Evolutionary conservation across 345 rosid genomes (phyloP).

Genomic region (Turritis glabra): DNA sequence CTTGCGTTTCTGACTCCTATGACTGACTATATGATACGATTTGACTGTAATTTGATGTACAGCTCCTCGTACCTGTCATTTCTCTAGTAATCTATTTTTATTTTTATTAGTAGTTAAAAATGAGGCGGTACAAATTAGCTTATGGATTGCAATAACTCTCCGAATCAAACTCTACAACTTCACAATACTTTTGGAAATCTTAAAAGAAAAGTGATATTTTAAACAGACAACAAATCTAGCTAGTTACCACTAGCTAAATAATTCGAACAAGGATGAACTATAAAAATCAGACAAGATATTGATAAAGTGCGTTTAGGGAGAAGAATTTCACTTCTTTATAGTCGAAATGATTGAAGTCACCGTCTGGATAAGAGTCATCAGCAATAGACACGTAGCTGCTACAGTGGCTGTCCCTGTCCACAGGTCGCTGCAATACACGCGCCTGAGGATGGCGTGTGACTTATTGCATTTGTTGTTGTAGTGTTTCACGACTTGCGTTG

Average conservation of each 20-base stretch:
- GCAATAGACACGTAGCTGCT: neutral
- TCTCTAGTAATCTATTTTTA: too few species aligned
- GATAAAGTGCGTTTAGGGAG: neutral
- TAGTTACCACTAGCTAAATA: neutral
- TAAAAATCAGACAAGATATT: neutral
- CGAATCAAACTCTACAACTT: neutral
- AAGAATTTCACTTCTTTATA: neutral
- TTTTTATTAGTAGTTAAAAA: too few species aligned
- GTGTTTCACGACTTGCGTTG: neutral
- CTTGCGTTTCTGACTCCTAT: too few species aligned
- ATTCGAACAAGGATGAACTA: neutral
- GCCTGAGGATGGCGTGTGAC: neutral
- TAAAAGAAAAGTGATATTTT: neutral
- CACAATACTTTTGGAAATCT: neutral
- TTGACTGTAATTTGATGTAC: too few species aligned
- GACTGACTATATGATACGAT: too few species aligned
- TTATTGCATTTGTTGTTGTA: neutral
- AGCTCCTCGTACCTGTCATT: too few species aligned
- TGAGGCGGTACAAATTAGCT: neutral
- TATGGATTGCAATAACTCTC: neutral
- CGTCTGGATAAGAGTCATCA: slow-evolving; percentile 13
- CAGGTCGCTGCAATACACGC: slow-evolving; percentile 26
- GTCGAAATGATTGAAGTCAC: neutral
- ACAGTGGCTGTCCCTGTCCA: slow-evolving; percentile 30
- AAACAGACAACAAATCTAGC: neutral